Base-by-base conservation (phyloP, 1,284 basidiomycete species). In the Puccinia coronata region DNA sequence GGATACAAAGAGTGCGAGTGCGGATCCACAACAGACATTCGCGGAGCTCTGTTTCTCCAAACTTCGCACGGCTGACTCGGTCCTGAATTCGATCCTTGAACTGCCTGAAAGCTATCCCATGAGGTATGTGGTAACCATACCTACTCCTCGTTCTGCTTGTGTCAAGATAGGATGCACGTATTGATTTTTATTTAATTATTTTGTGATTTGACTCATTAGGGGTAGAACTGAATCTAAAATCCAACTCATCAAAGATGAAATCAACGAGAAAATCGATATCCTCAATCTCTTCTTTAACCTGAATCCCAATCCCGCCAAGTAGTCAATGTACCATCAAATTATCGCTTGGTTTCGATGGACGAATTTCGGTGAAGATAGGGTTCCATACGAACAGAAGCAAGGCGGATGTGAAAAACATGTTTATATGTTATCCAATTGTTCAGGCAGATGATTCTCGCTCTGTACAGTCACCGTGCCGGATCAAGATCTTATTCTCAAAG, bases 181-280 rank as follows among this genome's bases (percentile, higher is more conserved):
- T n/a, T n/a, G n/a, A n/a, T n/a, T n/a, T n/a, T n/a, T n/a, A n/a
- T 43, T 8, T 43, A 53, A 53, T 3, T 5, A 65, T 41, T 20
- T 65, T 65, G 8, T 8, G 63, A 41, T 23, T n/a, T 59, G 28
- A 4, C 23, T 41, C 41, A 11, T 25, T 43, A 74, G 72, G 53
- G 53, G 72, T 41, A n/a, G 72, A 4, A 74, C 55, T 39, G 72
- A 74, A 74, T 74, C 72, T 31, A 74, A 74, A 59, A 61, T 74
- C 23, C 72, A 74, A 74, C 51, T 74, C 23, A 59, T 74, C n/a
- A 74, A 74, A 59, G 72, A 74, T 14, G 51, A 74, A 59, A 74
- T 74, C 31, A 74, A 74, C 34, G 72, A 74, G 49, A 74, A 74
- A 36, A 41, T 67, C 41, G 63, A 67, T 8, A 41, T 20, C 2